These are phyloP conservation scores for Neurospora africana DNA, from an alignment of 495 filamentous ascomycete genomes.

Conservation along the genomic window DNA sequence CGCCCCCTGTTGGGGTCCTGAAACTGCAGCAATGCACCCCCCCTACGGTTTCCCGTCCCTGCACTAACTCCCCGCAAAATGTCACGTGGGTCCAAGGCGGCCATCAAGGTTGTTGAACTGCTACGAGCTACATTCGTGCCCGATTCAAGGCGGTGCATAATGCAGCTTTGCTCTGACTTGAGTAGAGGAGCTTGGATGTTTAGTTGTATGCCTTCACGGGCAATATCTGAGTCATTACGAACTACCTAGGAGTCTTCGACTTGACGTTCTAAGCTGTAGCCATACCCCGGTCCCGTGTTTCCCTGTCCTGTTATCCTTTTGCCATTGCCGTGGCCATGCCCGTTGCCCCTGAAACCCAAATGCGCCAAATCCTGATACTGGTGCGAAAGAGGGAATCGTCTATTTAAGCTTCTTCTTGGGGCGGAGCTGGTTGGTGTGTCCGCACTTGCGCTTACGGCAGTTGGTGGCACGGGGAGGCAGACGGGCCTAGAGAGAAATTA, in stretches of 20 bases:
- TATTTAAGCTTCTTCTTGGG: slow-evolving; percentile 99
- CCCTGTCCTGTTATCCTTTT: background rate
- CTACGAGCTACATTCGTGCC: background rate
- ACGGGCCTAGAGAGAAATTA: slow-evolving; percentile 54
- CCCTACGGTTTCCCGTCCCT: background rate
- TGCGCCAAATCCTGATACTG: slow-evolving; percentile 30
- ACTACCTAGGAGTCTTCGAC: background rate
- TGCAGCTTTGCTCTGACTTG: too few relatives aligned
- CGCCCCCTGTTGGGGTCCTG: background rate
- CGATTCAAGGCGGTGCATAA: too few relatives aligned
- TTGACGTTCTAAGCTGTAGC: background rate
- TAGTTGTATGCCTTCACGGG: background rate
- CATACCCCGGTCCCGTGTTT: background rate
- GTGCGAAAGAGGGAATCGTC: slow-evolving; percentile 20
- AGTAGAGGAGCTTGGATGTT: background rate
- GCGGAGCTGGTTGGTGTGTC: slow-evolving; percentile 98
- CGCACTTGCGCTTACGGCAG: slow-evolving; percentile 99
- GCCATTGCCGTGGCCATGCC: background rate
- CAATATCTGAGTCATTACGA: background rate
- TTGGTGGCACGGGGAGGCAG: slow-evolving; percentile 97
- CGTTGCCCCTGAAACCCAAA: slow-evolving; percentile 17
- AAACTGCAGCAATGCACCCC: background rate
- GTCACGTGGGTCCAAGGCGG: background rate
- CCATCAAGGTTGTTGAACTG: background rate
- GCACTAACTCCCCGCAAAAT: background rate